Evolutionary conservation across 768 basidiomycete species (phyloP).

Genomic region (Cystobasidium ongulense): DNA sequence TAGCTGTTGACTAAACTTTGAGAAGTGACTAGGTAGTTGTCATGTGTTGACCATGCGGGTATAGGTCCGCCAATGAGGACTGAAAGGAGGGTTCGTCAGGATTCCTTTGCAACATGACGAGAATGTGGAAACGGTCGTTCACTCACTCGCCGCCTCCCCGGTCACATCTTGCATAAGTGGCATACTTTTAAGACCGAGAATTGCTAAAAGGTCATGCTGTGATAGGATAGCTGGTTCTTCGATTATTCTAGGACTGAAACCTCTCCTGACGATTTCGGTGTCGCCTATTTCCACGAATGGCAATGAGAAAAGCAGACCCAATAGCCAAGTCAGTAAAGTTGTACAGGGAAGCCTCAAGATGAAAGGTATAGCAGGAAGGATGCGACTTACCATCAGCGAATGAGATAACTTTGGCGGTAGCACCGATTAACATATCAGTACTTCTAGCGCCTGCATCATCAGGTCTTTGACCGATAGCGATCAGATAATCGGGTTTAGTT

Average conservation of each 20-base stretch:
- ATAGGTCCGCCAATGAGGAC: conserved; percentile 20
- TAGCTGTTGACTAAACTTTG: conserved; percentile 1
- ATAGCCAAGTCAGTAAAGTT: no score
- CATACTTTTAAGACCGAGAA: not conserved
- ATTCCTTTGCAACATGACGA: not conserved
- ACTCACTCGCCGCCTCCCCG: conserved; percentile 22
- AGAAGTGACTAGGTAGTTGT: conserved; percentile 27
- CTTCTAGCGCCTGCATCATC: conserved; percentile 24
- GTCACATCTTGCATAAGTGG: conserved; percentile 12
- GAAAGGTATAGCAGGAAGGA: not conserved
- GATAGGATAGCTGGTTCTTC: conserved; percentile 1
- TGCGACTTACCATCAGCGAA: conserved; percentile 26
- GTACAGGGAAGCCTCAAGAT: no score
- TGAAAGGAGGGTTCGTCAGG: no score
- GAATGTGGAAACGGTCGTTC: not conserved
- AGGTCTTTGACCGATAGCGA: conserved; percentile 6
- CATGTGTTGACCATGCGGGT: conserved; percentile 20
- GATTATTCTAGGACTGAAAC: not conserved
- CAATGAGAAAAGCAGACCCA: no score
- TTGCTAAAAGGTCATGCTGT: not conserved
- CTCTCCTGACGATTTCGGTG: conserved; percentile 18
- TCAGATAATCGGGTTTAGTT: conserved; percentile 4
- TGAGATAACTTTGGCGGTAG: not conserved
- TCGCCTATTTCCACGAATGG: conserved; percentile 17
- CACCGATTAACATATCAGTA: conserved; percentile 17